phyloP scores from a whole-genome alignment of 192 early-diverging fungal genomes.

The Coemansia sp. region DNA sequence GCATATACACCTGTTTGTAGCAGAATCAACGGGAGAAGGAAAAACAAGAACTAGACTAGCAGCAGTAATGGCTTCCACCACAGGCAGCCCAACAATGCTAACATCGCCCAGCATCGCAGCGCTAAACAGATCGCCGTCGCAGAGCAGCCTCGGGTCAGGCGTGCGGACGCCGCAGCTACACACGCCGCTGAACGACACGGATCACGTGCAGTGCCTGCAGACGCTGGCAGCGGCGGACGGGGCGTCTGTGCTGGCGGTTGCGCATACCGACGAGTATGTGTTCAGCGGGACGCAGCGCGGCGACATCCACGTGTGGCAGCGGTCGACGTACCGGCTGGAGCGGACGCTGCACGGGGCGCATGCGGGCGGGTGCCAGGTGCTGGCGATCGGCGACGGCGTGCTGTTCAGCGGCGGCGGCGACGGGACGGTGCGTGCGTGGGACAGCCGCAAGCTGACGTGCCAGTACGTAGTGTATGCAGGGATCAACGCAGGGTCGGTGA shows the following conservation, averaged over 20 bases:
- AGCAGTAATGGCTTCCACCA: no score
- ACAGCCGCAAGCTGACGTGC: slow-evolving; percentile 60
- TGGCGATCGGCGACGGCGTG: slow-evolving; percentile 18
- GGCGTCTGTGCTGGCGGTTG: slow-evolving; percentile 61
- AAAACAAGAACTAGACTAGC: no score
- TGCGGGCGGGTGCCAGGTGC: slow-evolving; percentile 31
- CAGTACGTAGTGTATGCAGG: slow-evolving; percentile 65
- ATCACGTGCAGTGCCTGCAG: slow-evolving; percentile 22
- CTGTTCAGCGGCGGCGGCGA: slow-evolving; percentile 60
- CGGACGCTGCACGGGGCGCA: slow-evolving; percentile 25
- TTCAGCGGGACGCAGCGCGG: slow-evolving; percentile 70
- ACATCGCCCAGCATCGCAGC: slow-evolving; percentile 7
- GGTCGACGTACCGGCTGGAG: slow-evolving; percentile 59
- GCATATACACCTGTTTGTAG: no score
- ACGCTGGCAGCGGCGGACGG: slow-evolving; percentile 7
- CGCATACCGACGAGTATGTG: slow-evolving; percentile 57
- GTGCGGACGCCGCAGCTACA: slow-evolving; percentile 9
- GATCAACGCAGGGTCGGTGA: slow-evolving; percentile 70
- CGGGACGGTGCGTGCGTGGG: slow-evolving; percentile 71
- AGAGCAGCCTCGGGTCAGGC: slow-evolving; percentile 22
- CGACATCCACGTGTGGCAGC: slow-evolving; percentile 62
- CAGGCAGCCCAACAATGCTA: background rate
- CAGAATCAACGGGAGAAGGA: no score
- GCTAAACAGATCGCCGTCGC: slow-evolving; percentile 20
- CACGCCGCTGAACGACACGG: slow-evolving; percentile 9